phyloP scores from a whole-genome alignment of 148 eudicot species.

The Limonium bicolor region DNA sequence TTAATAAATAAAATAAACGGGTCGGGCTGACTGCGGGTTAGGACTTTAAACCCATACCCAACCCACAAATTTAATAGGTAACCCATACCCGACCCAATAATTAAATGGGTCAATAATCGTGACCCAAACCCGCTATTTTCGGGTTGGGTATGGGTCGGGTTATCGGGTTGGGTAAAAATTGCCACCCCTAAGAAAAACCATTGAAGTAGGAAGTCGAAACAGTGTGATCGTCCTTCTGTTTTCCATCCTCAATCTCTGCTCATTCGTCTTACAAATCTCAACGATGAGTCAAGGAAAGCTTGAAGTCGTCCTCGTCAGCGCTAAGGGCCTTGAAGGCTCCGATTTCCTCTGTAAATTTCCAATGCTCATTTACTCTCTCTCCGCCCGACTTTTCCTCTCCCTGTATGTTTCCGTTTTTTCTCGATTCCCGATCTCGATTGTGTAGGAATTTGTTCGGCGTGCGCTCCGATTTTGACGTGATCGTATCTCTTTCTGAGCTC shows the following conservation, averaged over 20 bases:
- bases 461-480: background rate
- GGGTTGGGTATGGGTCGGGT: too few relatives aligned
- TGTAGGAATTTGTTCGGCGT: background rate
- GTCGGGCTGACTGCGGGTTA: too few relatives aligned
- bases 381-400: background rate
- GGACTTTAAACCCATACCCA: too few relatives aligned
- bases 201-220: too few relatives aligned
- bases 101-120: too few relatives aligned
- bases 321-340: conserved; percentile 5
- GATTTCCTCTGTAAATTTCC: conserved; percentile 7
- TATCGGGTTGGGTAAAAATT: too few relatives aligned
- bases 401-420: background rate
- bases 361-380: background rate
- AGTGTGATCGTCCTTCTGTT: too few relatives aligned
- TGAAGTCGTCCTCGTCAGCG: conserved; percentile 6
- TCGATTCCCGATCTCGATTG: background rate
- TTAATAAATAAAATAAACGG: too few relatives aligned
- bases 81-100: too few relatives aligned
- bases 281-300: conserved; percentile 1
- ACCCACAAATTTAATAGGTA: too few relatives aligned
- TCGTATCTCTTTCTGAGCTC: background rate
- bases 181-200: too few relatives aligned
- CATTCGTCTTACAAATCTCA: background rate
- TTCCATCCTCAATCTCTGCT: background rate
- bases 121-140: too few relatives aligned